Evolutionary conservation across 345 rosid genomes (phyloP), one percentile per base, ranked within the genome.

Genomic region (Streptanthus diversifolius): DNA sequence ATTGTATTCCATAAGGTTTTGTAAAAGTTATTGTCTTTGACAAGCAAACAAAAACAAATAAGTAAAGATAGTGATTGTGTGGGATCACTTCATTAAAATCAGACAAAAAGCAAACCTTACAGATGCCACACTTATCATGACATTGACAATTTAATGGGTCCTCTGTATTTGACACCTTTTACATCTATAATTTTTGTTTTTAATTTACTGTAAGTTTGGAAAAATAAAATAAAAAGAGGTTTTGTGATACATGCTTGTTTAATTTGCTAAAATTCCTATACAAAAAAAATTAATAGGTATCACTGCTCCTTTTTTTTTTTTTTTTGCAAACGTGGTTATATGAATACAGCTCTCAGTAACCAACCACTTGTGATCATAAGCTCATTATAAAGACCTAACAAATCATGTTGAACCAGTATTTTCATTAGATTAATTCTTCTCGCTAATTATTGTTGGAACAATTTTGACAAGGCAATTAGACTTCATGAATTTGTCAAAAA

Each of bases 61-160:
- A 47, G 39, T 30, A 65, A 44, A 45, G 15, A 65, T 13, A 45
- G 58, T 56, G 66, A 74, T 36, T 66, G 78, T 70, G 74, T 66
- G 78, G 78, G 78, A 74, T 66, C 78, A 74, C 60, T 74, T 58
- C 67, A 58, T 47, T 45, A 66, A 58, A 66, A 74, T 49, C 72
- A 74, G 67, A 74, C 72, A 74, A 74, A 74, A 74, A 57, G 67
- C 66, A 66, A 74, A 66, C 66, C 43, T 36, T 74, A 56, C 77
- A 66, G 57, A 48, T 47, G 72, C 66, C 32, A 58, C 37, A 58
- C 62, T 29, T 54, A 66, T 58, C 54, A 74, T 66, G 68, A 58
- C 60, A 66, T 49, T 49, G 77, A 35, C 66, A 56, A 65, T 45
- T 56, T 35, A 24, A 45, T 56, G 65, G 66, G 32, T 65, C 41